Percentiles rank a stretch among this genome's conserved stretches.
Evolutionary conservation across 192 early-diverging fungal species (phyloP).

Genomic region (Phycomyces nitens): DNA sequence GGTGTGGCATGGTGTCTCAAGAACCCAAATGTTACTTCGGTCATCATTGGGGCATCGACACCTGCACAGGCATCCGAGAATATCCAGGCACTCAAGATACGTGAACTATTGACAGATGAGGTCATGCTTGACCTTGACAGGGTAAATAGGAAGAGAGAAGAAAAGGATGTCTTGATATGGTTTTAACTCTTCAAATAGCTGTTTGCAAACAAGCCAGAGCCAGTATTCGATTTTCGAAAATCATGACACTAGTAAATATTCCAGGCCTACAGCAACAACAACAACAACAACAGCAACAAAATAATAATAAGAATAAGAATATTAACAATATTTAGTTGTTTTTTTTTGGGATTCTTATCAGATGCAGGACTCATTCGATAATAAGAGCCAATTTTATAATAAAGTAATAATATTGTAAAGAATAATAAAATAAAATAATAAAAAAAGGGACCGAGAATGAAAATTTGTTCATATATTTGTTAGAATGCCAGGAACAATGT

Average conservation of each 20-base stretch:
- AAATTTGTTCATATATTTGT: neutral
- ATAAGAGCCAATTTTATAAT: neutral
- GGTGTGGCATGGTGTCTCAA: slow-evolving; percentile 73
- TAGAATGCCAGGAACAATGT: too few relatives aligned
- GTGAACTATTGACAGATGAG: slow-evolving; percentile 62
- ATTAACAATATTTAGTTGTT: too few relatives aligned
- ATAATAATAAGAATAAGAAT: too few relatives aligned
- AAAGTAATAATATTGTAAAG: neutral
- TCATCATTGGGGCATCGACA: slow-evolving; percentile 66
- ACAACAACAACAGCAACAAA: too few relatives aligned
- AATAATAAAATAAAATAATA: slow-evolving; percentile 3
- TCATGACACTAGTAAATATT: slow-evolving; percentile 27
- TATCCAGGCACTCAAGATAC: slow-evolving; percentile 54
- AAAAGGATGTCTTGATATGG: neutral
- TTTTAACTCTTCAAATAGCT: slow-evolving; percentile 25
- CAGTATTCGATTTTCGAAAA: slow-evolving; percentile 49
- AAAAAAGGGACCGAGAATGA: neutral
- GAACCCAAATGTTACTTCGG: slow-evolving; percentile 56
- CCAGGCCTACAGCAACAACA: too few relatives aligned
- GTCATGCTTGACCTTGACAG: slow-evolving; percentile 65
- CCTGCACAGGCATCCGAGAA: slow-evolving; percentile 75
- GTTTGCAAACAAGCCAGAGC: slow-evolving; percentile 65
- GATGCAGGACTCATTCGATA: slow-evolving; percentile 1
- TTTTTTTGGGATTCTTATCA: too few relatives aligned
- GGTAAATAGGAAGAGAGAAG: slow-evolving; percentile 10